Evolutionary conservation across 805 yeast genomes (phyloP), one percentile per base, ranked within the genome.

Genomic region (Candida ipomoeae): DNA sequence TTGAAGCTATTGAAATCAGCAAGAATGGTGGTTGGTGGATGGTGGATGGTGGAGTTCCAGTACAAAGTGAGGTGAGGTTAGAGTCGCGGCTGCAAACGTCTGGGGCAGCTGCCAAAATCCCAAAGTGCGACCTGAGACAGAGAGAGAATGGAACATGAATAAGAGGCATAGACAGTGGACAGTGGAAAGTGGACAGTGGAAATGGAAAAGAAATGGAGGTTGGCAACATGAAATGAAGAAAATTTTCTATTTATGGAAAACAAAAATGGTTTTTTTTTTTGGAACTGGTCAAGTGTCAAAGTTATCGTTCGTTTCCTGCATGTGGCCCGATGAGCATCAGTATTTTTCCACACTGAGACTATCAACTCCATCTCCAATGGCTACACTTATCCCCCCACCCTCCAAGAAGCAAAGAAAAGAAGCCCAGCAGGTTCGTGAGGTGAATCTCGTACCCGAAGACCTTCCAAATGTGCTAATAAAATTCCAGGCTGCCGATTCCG

Each of bases 401-500:
- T 85, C 96, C 1, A 92, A 94, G 67, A 88, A 83, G 63, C 96
- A 89, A 65, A 87, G 79, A 67, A 82, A 83, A 64, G 87, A 78
- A 55, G 96, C 95, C 4, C 97, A 90, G 65, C 76, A 81, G 64
- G 87, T 88, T 7, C 82, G 85, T 49, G 92, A 87, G 46, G 85
- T 87, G 26, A 84, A 81, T 46, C 66, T 87, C 10, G 71, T 86
- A 15, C 97, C 97, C 2, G 73, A 65, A 1, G 92, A 89, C 62
- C 69, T 91, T 20, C 97, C 97, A 21, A 83, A 89, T 72, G 96
- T 92, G 23, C 77, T 90, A 48, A 82, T 92, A 51, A 86, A 84
- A 65, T 90, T 92, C 67, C 92, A 89, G 66, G 96, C 98, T 2
- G 82, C 96, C 10, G 98, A 91, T 61, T 83, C 96, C 6, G 97